phyloP scores from a whole-genome alignment of 345 rosid species.

The Aurinia saxatilis region DNA sequence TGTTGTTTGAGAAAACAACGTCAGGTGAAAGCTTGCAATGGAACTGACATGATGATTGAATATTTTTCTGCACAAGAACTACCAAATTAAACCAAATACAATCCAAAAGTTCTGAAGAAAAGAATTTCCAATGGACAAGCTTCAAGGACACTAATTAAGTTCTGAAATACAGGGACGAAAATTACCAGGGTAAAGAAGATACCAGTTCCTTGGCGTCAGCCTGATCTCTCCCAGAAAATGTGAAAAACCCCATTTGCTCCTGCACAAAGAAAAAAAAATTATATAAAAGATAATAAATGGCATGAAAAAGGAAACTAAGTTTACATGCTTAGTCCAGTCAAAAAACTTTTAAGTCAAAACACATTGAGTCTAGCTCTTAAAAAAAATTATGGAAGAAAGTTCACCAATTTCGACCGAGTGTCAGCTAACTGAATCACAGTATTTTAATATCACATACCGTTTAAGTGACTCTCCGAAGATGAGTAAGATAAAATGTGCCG shows the following conservation, averaged over 20 bases:
- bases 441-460: background rate
- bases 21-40: slow-evolving; percentile 59
- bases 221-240: slow-evolving; percentile 34
- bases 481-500: background rate
- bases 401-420: background rate
- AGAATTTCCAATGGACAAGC: background rate
- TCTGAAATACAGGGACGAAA: slow-evolving; percentile 35
- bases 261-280: slow-evolving; percentile 19
- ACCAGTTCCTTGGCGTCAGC: slow-evolving; percentile 66
- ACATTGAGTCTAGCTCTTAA: background rate
- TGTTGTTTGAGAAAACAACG: slow-evolving; percentile 54
- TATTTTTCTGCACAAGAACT: slow-evolving; percentile 47
- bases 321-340: slow-evolving; percentile 9
- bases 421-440: slow-evolving; percentile 3
- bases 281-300: slow-evolving; percentile 11
- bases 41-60: slow-evolving; percentile 53
- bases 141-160: background rate
- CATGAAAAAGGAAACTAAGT: background rate
- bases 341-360: background rate
- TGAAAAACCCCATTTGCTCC: slow-evolving; percentile 43
- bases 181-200: slow-evolving; percentile 76
- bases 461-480: background rate
- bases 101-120: background rate
- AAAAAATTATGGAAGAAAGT: background rate
- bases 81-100: slow-evolving; percentile 5